phyloP scores from a whole-genome alignment of 208 protist species.

The Entamoeba dispar region DNA sequence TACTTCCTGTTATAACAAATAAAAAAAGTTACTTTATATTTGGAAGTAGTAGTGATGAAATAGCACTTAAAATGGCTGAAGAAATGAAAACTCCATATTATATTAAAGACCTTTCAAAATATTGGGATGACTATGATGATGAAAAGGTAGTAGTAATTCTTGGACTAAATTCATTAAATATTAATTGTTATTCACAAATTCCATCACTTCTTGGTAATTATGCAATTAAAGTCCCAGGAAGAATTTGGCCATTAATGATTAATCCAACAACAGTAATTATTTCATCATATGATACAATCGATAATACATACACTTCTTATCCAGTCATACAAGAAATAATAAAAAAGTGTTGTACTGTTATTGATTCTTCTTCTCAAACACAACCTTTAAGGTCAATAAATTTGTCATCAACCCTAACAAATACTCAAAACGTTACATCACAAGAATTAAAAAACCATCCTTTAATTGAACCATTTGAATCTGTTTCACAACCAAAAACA shows the following conservation, averaged over 20 bases:
- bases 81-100: neutral
- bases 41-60: neutral
- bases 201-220: neutral
- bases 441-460: too few relatives aligned
- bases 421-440: too few relatives aligned
- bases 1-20: neutral
- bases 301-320: neutral
- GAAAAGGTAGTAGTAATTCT: neutral
- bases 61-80: neutral
- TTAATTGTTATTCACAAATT: neutral
- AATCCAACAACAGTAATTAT: neutral
- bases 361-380: neutral
- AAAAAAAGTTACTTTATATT: neutral
- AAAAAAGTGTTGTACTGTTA: neutral
- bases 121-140: neutral
- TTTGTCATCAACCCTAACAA: too few relatives aligned
- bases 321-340: neutral
- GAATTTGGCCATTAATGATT: neutral
- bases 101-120: neutral
- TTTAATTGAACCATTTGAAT: too few relatives aligned
- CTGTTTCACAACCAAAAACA: too few relatives aligned
- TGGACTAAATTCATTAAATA: neutral
- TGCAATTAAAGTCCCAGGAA: neutral
- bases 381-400: too few relatives aligned
- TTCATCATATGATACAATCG: neutral